phyloP scores from a whole-genome alignment of 305 asterid genomes.

The Stenogyne calaminthoides region DNA sequence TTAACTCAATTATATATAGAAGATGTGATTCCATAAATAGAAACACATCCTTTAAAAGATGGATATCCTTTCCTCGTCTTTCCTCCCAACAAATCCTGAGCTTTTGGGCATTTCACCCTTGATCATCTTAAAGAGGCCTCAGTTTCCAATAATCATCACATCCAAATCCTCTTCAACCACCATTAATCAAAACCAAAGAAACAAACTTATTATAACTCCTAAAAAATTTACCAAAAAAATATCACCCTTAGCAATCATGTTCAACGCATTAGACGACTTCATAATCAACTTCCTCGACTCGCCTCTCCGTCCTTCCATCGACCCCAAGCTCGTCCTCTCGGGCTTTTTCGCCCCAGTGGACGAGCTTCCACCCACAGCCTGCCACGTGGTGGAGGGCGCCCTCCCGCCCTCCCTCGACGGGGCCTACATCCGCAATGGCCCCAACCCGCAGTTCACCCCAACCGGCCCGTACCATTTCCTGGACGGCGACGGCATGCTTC shows the following conservation, averaged over 20 bases:
- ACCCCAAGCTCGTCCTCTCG: slow-evolving; percentile 45
- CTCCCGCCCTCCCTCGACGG: slow-evolving; percentile 56
- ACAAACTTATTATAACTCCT: not conserved
- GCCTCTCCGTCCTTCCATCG: slow-evolving; percentile 36
- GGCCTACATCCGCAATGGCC: slow-evolving; percentile 65
- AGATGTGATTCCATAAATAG: too few relatives aligned
- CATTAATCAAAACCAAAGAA: not conserved
- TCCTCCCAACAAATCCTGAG: not conserved
- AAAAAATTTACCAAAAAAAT: too few relatives aligned
- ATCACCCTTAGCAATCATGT: slow-evolving; percentile 5
- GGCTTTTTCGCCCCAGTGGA: slow-evolving; percentile 43
- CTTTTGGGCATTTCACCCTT: not conserved
- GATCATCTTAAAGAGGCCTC: not conserved
- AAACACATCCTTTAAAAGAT: not conserved
- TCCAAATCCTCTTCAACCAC: not conserved
- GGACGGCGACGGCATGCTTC: slow-evolving; percentile 80
- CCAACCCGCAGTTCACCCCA: slow-evolving; percentile 65
- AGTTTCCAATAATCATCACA: not conserved
- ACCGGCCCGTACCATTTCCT: slow-evolving; percentile 57
- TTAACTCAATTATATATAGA: too few relatives aligned
- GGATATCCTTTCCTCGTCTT: slow-evolving; percentile 1
- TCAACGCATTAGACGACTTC: slow-evolving; percentile 41
- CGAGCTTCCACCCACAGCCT: slow-evolving; percentile 60
- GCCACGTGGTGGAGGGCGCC: slow-evolving; percentile 41
- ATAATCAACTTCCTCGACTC: slow-evolving; percentile 44